Base-by-base conservation (phyloP, 257 asterid genomes). In the Gentiana straminea region DNA sequence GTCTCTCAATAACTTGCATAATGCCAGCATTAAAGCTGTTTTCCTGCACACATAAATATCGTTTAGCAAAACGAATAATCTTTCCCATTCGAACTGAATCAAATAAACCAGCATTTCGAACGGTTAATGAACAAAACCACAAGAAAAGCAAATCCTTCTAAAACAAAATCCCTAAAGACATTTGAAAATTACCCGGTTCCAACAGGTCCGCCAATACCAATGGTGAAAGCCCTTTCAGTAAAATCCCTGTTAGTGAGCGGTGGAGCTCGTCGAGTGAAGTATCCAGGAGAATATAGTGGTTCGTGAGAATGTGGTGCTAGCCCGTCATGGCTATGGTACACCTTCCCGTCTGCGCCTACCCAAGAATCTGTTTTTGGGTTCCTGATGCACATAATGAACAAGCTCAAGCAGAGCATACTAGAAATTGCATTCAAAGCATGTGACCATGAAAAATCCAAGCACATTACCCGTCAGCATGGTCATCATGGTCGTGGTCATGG, bases 121-220 rank as follows among this genome's bases (percentile, higher is more conserved):
- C 5, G 9, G 9, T 41, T 41, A 41, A 41, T 10, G 7, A 41
- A 41, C 24, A 41, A 41, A 5, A 41, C 46, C 46, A 41, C 46
- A 7, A 41, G 5, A 1, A 5, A 15, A 6, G 12, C 12, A 9
- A 41, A 44, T 33, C 9, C 4, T 5, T 41, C 2, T 5, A 51
- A 52, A 12, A 24, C 15, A 9, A 33, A 52, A 41, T 33, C 35
- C 32, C 38, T 8, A 10, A n/a, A 3, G 2, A 34, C 54, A 9
- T 4, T 43, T 35, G 51, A 54, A 50, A 58, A 13, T 5, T 73
- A 91, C 98, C 96, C 98, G 64, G 96, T 91, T 36, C 98, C 98
- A 58, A 91, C 98, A 47, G 98, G 98, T 41, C 98, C 98, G 36
- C 98, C 98, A 73, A 91, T 91, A 3, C 98, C 98, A 66, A 91